These are phyloP conservation scores for Malus orientalis DNA, from an alignment of 306 rosid genomes.

Conservation along the genomic window DNA sequence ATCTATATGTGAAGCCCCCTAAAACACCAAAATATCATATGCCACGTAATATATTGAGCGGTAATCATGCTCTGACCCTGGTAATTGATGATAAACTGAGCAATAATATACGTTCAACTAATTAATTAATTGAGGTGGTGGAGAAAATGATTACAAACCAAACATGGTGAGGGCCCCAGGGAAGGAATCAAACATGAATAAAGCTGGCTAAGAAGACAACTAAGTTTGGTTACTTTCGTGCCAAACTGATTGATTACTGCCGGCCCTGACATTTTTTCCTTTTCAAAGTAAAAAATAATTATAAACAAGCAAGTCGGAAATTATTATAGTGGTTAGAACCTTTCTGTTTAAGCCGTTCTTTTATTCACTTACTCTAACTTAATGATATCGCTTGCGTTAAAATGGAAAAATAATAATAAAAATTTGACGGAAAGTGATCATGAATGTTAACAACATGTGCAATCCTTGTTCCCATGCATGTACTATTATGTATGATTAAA, in stretches of 20 bases:
- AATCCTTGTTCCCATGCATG: not conserved
- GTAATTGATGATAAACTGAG: not conserved
- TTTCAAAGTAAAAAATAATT: not conserved
- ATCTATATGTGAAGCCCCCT: not conserved
- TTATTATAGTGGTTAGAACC: too few species aligned
- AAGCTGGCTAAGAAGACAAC: not conserved
- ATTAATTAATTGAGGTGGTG: not conserved
- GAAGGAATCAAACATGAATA: not conserved
- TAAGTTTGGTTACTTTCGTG: not conserved
- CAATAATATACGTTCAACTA: not conserved
- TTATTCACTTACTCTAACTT: too few species aligned
- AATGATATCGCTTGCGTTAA: too few species aligned
- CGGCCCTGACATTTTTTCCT: not conserved
- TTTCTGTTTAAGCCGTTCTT: not conserved
- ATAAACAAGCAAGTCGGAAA: not conserved
- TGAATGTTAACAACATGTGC: not conserved
- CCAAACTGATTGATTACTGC: not conserved
- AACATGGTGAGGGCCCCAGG: not conserved
- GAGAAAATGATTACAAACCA: conserved; percentile 17
- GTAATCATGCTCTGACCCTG: not conserved
- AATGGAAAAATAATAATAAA: not conserved
- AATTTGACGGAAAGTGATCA: not conserved
- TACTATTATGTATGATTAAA: not conserved
- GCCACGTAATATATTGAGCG: not conserved
- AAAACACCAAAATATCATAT: not conserved